phyloP scores from a whole-genome alignment of 306 rosid genomes.

The Begonia loranthoides region DNA sequence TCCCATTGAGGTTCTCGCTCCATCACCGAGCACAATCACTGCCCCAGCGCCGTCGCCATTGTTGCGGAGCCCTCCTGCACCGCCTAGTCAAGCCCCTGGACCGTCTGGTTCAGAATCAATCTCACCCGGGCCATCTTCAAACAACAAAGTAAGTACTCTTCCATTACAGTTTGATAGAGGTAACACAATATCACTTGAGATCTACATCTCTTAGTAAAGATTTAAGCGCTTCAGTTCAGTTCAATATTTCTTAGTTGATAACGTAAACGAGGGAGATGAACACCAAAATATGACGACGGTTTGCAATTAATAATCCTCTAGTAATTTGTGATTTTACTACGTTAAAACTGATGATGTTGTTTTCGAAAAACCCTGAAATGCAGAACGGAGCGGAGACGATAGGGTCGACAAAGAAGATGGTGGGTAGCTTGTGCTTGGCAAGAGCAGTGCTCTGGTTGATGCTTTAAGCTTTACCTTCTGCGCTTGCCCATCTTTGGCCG shows the following conservation, averaged over 20 bases:
- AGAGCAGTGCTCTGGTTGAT: slow-evolving; percentile 31
- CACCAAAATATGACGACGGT: too few relatives aligned
- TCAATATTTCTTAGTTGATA: too few relatives aligned
- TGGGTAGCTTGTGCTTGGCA: slow-evolving; percentile 42
- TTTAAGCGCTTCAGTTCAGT: too few relatives aligned
- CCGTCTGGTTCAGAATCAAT: slow-evolving; percentile 22
- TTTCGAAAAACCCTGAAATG: too few relatives aligned
- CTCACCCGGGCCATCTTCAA: slow-evolving; percentile 32
- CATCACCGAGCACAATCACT: slow-evolving; percentile 35
- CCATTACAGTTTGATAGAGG: too few relatives aligned
- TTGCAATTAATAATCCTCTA: too few relatives aligned
- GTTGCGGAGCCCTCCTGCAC: slow-evolving; percentile 21
- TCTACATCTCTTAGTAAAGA: too few relatives aligned
- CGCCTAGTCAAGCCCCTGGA: slow-evolving; percentile 45
- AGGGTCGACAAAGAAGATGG: slow-evolving; percentile 38
- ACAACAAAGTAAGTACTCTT: slow-evolving; percentile 9
- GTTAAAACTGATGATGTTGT: too few relatives aligned
- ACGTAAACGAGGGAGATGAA: too few relatives aligned
- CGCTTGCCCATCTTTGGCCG: slow-evolving; percentile 3
- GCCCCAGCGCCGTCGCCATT: slow-evolving; percentile 41
- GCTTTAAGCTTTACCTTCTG: slow-evolving; percentile 20
- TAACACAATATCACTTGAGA: too few relatives aligned
- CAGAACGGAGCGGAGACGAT: slow-evolving; percentile 78
- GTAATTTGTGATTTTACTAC: too few relatives aligned
- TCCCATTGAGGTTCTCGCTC: slow-evolving; percentile 22